These are phyloP conservation scores for Metschnikowia baotianmanensis DNA, from an alignment of 805 yeast species.

Conservation along the genomic window DNA sequence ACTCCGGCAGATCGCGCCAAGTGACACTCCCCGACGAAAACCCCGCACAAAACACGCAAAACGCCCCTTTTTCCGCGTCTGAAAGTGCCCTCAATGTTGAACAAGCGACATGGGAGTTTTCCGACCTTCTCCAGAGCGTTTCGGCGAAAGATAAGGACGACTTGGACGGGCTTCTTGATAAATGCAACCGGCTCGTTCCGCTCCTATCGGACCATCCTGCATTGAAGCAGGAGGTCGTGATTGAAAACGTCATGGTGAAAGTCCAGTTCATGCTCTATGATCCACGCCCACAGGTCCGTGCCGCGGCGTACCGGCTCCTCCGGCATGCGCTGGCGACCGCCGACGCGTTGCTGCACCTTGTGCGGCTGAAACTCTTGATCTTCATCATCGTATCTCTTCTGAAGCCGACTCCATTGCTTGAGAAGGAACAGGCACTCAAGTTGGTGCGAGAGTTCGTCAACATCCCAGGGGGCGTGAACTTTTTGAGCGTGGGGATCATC, in stretches of 20 bases:
- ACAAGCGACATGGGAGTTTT: conserved; percentile 54
- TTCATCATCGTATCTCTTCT: conserved; percentile 64
- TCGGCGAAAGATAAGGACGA: conserved; percentile 48
- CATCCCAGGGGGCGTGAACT: conserved; percentile 47
- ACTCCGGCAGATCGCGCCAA: conserved; percentile 7
- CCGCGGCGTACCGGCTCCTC: conserved; percentile 73
- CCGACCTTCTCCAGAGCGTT: conserved; percentile 58
- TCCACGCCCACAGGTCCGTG: conserved; percentile 58
- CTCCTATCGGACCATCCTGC: conserved; percentile 56
- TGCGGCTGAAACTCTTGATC: conserved; percentile 56
- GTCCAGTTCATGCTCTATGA: conserved; percentile 62
- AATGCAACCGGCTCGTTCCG: conserved; percentile 63
- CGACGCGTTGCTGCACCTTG: conserved; percentile 53
- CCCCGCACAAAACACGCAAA: not conserved
- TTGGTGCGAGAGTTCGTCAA: conserved; percentile 62
- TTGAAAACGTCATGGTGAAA: conserved; percentile 53
- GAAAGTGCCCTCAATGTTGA: conserved; percentile 10
- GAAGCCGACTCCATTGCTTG: conserved; percentile 54
- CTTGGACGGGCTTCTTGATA: conserved; percentile 45
- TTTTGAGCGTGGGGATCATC: conserved; percentile 60
- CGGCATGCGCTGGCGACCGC: conserved; percentile 58
- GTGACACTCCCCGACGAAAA: not conserved
- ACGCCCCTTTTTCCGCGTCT: not conserved
- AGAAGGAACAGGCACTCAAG: conserved; percentile 76
- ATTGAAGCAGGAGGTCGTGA: conserved; percentile 60